phyloP scores from a whole-genome alignment of 495 filamentous ascomycete genomes.

The Gamarada debralockiae region DNA sequence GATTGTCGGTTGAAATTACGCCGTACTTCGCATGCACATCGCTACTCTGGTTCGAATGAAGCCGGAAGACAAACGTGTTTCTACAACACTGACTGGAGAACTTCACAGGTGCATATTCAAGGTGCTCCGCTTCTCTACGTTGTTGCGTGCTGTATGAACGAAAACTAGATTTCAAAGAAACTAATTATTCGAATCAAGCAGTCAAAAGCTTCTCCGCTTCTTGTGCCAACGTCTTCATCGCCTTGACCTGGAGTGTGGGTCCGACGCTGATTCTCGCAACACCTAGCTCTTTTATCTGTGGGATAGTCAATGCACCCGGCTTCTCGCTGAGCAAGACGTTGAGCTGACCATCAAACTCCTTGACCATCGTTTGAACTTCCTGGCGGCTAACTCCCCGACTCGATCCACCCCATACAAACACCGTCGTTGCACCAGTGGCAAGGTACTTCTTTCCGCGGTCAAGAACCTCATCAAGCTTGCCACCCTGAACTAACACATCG shows the following conservation, averaged over 20 bases:
- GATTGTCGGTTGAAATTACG: no score
- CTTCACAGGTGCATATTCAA: no score
- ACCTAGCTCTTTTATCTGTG: slow-evolving; percentile 35
- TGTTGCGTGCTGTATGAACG: not conserved
- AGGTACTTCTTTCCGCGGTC: slow-evolving; percentile 38
- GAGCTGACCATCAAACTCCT: slow-evolving; percentile 20
- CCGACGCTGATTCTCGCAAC: slow-evolving; percentile 44
- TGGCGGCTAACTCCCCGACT: slow-evolving; percentile 1
- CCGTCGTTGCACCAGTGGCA: slow-evolving; percentile 36
- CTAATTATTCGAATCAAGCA: no score
- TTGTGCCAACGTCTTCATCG: not conserved
- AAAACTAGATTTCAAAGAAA: not conserved
- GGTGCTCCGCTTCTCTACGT: no score
- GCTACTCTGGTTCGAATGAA: no score
- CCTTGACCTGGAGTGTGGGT: slow-evolving; percentile 1
- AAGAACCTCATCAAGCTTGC: slow-evolving; percentile 32
- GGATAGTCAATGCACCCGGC: slow-evolving; percentile 13
- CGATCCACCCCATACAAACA: slow-evolving; percentile 41
- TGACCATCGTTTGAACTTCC: slow-evolving; percentile 23
- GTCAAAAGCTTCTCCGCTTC: not conserved
- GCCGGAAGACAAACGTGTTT: no score
- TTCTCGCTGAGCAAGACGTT: not conserved
- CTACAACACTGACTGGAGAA: no score
- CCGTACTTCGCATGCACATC: no score
- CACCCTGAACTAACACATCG: slow-evolving; percentile 31